phyloP scores from a whole-genome alignment of 1,284 basidiomycete species.

The Ganoderma sp. region DNA sequence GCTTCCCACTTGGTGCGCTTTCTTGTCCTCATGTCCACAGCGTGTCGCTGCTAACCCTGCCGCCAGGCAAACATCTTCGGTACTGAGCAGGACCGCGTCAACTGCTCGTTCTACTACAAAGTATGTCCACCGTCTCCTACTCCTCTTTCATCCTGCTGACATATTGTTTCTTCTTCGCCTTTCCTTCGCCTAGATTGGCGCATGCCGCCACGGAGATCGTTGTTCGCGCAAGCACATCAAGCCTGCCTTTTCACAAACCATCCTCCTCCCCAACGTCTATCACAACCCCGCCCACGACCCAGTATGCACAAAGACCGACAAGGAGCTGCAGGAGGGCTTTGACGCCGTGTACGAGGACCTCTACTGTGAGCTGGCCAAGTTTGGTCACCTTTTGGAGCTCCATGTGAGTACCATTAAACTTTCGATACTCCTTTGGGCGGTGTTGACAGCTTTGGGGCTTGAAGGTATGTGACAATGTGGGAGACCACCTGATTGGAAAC shows the following conservation, averaged over 20 bases:
- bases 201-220: slow-evolving; percentile 94
- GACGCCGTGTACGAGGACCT: slow-evolving; percentile 97
- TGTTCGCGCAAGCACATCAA: slow-evolving; percentile 98
- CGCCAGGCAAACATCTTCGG: slow-evolving; percentile 83
- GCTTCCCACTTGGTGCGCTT: slow-evolving; percentile 65
- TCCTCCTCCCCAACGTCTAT: slow-evolving; percentile 98
- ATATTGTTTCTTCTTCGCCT: not conserved
- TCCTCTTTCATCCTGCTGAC: slow-evolving; percentile 16
- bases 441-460: slow-evolving; percentile 11
- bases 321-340: slow-evolving; percentile 94
- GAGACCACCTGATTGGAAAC: slow-evolving; percentile 98
- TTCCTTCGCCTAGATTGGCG: slow-evolving; percentile 73
- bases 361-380: slow-evolving; percentile 92
- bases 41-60: slow-evolving; percentile 4
- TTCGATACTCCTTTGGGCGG: not conserved
- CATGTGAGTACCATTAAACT: slow-evolving; percentile 65
- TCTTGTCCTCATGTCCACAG: not conserved
- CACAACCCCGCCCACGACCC: slow-evolving; percentile 97
- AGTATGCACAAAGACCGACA: slow-evolving; percentile 82
- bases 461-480: slow-evolving; percentile 98
- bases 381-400: slow-evolving; percentile 93
- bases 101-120: slow-evolving; percentile 96
- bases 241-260: slow-evolving; percentile 96
- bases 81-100: slow-evolving; percentile 92
- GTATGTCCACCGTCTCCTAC: slow-evolving; percentile 46